Evolutionary conservation across 768 basidiomycete genomes (phyloP), one percentile per base, ranked within the genome.

Genomic region (Boletus subparvulus): DNA sequence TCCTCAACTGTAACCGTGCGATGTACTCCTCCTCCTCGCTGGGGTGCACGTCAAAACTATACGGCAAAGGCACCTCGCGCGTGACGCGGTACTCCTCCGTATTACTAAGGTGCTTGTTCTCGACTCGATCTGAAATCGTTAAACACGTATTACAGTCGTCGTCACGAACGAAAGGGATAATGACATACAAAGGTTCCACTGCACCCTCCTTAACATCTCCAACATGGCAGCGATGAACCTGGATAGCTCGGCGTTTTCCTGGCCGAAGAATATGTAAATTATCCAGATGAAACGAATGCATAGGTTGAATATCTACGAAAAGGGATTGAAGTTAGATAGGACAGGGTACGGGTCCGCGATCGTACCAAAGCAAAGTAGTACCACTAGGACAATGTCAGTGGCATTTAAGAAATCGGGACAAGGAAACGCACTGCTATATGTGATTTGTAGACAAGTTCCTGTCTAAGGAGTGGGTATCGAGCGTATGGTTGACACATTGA

Each of bases 21-120:
- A 50, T 50, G 30, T 56, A 30, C 4, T 73, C 75, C 6, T 76
- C 80, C 16, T 80, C 79, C 24, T 78, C 78, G 35, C 73, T 66
- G 43, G 82, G 77, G 54, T 75, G 66, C 32, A 61, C 54, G 45
- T 86, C 82, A 51, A 86, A 74, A 2, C 75, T 67, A 70, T 95
- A 96, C 2, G 92, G 93, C 35, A 97, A 73, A 0, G 92, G 89
- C 14, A 93, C 84, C 65, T 97, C 93, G 26, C 87, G 80, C 2
- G 89, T 92, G 42, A 90, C 84, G 24, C 94, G 91, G 70, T 92
- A 79, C 92, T 56, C 55, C 12, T 45, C 92, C 71, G 90, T 84
- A 70, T 97, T 97, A 77, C 91, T 90, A 28, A 95, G 74, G 61
- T 97, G 94, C 73, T 97, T 94, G 73, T 90, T 94, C 71, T 95